Evolutionary conservation across 495 filamentous ascomycete species (phyloP), one percentile per base, ranked within the genome.

Genomic region (Aspergillus cavernicola): DNA sequence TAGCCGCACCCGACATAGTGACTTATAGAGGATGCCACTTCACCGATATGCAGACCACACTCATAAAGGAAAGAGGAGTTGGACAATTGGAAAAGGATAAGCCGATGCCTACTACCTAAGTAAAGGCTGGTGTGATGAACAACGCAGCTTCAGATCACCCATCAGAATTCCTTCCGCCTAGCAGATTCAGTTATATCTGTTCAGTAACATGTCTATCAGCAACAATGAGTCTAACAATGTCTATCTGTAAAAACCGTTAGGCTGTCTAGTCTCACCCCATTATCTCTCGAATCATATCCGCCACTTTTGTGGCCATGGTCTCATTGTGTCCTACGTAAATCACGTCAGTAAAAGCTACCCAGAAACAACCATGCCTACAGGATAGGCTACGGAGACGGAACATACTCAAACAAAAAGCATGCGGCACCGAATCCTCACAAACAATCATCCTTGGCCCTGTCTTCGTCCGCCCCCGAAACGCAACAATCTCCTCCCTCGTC

Each of bases 381-480:
- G 32, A 48, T 23, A 46, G 19, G 22, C 9, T 3, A 13, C 9
- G 35, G 15, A 22, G 8, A 6, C 51, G 38, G 37, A 50, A 80
- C 84, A 80, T 61, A 87, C 84, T 75, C 44, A 92, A 79, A 66
- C 86, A 91, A 69, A 96, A 96, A 0, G 78, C 87, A 78, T 96
- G 91, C 31, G 86, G 86, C 54, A 92, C 70, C 0, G 80, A 79
- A 20, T 81, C 77, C 56, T 90, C 80, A 64, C 89, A 89, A 59
- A 96, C 77, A 49, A 87, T 60, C 78, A 95, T 85, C 52, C 60
- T 73, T 11, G 86, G 84, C 51, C 84, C 85, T 32, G 76, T 70
- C 33, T 64, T 62, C 29, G 71, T 65, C 33, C 52, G 48, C 19
- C 69, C 78, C 13, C 85, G 64, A 3, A 75, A 39, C 20, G 68